phyloP scores from a whole-genome alignment of 352 stramenopile species.

The Globisporangium uncinulatum region DNA sequence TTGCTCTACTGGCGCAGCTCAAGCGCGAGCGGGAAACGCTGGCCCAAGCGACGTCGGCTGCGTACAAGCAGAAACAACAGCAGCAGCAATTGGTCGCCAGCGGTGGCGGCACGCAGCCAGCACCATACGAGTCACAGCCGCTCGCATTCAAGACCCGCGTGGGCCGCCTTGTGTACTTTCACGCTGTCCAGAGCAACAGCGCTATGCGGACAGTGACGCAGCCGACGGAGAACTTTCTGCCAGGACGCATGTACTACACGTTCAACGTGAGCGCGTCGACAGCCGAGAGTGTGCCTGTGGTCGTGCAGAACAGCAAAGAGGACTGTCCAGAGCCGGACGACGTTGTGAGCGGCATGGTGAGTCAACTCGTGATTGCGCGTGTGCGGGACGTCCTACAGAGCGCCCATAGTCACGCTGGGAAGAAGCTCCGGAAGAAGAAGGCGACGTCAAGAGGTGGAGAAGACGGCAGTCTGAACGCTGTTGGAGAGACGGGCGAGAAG shows the following conservation, averaged over 20 bases:
- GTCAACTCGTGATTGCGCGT: conserved; percentile 35
- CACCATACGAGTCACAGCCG: not conserved
- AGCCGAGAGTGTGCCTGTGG: conserved; percentile 45
- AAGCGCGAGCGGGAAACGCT: conserved; percentile 74
- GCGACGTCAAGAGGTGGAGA: conserved; percentile 5
- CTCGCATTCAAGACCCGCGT: conserved; percentile 57
- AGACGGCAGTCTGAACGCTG: not conserved
- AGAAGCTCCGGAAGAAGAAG: conserved; percentile 50
- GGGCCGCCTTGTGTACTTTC: conserved; percentile 58
- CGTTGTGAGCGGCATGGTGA: conserved; percentile 45
- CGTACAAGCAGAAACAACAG: conserved; percentile 23
- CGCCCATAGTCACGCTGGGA: conserved; percentile 16
- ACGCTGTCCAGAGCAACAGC: conserved; percentile 41
- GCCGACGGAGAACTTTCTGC: conserved; percentile 64
- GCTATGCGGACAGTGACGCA: conserved; percentile 2
- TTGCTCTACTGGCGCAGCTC: conserved; percentile 79
- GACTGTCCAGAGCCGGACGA: conserved; percentile 60
- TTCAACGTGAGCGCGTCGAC: conserved; percentile 43
- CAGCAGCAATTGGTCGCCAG: conserved; percentile 11
- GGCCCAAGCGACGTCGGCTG: conserved; percentile 17
- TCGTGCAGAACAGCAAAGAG: conserved; percentile 69
- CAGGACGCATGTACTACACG: conserved; percentile 69
- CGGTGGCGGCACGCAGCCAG: not conserved
- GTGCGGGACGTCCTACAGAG: conserved; percentile 27
- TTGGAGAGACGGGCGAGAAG: not conserved